Evolutionary conservation across 495 filamentous ascomycete genomes (phyloP).

Genomic region (Xylaria venustula): DNA sequence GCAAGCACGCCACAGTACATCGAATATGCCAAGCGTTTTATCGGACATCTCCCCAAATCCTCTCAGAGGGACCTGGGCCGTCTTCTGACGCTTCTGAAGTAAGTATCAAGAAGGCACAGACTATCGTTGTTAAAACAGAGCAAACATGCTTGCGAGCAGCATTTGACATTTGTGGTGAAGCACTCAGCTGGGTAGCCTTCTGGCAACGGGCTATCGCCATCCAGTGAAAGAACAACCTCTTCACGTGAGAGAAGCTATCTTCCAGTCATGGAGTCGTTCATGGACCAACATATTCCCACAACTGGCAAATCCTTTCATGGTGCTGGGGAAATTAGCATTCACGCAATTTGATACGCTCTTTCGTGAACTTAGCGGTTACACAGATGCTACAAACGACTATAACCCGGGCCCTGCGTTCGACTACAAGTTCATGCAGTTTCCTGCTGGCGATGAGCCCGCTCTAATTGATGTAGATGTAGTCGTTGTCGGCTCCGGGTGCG

Average conservation of each 20-base stretch:
- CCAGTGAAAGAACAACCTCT: conserved; percentile 63
- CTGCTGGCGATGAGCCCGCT: conserved; percentile 24
- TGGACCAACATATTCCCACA: conserved; percentile 57
- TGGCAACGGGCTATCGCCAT: conserved; percentile 63
- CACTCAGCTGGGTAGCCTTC: conserved; percentile 64
- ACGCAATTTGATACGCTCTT: conserved; percentile 57
- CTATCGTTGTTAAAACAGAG: too few relatives aligned
- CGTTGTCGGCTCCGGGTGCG: conserved; percentile 83
- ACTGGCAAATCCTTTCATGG: conserved; percentile 55
- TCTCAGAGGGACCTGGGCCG: conserved; percentile 26
- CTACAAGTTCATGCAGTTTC: conserved; percentile 53
- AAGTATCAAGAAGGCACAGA: not conserved
- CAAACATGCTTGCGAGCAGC: not conserved
- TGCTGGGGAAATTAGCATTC: conserved; percentile 59
- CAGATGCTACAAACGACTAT: conserved; percentile 60
- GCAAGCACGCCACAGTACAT: conserved; percentile 28
- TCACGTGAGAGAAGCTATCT: conserved; percentile 57
- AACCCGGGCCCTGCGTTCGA: conserved; percentile 50
- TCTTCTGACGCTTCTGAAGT: conserved; percentile 33
- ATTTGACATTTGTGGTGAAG: conserved; percentile 38
- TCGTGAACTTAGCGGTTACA: conserved; percentile 58
- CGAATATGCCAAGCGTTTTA: conserved; percentile 19
- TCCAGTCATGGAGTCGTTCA: conserved; percentile 58
- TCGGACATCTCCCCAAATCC: conserved; percentile 24
- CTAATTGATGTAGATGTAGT: conserved; percentile 77